Conservation (phyloP, 2,329 filamentous ascomycete genomes). For the Cladosporium cucumerinum region DNA sequence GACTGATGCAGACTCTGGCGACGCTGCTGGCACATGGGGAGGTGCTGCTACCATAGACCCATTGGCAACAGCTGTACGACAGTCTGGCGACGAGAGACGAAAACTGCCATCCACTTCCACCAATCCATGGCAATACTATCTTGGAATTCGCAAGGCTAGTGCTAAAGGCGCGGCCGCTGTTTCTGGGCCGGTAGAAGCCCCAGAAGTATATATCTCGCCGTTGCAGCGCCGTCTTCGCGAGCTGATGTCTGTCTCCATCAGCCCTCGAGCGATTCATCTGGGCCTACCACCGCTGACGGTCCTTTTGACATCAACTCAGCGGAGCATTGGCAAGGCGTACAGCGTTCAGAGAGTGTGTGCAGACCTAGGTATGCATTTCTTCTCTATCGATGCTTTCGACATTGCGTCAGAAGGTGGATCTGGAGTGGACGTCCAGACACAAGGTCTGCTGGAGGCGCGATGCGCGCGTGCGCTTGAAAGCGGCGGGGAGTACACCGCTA, state of each 20-base stretch:
- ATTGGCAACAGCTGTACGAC: constrained; percentile 81
- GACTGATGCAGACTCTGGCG: constrained; percentile 54
- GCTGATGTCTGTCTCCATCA: constrained; percentile 83
- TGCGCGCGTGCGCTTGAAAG: constrained; percentile 87
- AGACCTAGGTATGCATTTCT: constrained; percentile 87
- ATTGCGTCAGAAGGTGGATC: constrained; percentile 89
- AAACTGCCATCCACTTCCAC: constrained; percentile 72
- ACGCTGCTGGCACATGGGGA: constrained; percentile 73
- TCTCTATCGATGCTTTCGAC: constrained; percentile 86
- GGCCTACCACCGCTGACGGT: constrained; percentile 86
- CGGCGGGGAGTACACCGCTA: constrained; percentile 74
- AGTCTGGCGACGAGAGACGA: constrained; percentile 82
- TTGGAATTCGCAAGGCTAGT: constrained; percentile 69
- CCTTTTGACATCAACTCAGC: constrained; percentile 83
- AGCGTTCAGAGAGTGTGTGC: constrained; percentile 73
- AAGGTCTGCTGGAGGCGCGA: constrained; percentile 81
- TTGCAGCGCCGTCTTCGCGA: constrained; percentile 68
- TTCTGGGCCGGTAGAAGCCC: constrained; percentile 34
- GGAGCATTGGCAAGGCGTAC: constrained; percentile 88
- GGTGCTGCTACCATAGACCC: constrained; percentile 83
- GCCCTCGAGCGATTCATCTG: constrained; percentile 78
- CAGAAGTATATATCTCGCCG: constrained; percentile 43
- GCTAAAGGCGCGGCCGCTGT: constrained; percentile 38
- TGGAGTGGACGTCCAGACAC: constrained; percentile 88
- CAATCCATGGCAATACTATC: constrained; percentile 85